Evolutionary conservation across 108 stramenopile species (phyloP).

Genomic region (Cylindrotheca closterium): DNA sequence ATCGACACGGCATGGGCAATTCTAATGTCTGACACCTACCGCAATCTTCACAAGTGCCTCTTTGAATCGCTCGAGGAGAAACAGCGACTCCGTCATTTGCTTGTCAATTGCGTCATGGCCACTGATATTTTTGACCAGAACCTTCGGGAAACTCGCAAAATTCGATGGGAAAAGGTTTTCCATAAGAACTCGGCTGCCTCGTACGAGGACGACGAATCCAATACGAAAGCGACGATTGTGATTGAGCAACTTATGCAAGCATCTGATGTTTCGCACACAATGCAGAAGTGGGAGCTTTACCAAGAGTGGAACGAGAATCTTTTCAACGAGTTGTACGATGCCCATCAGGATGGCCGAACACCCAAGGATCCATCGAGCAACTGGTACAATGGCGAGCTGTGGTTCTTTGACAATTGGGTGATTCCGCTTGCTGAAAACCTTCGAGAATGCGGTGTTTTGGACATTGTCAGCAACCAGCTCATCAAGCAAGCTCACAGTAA

Average conservation of each 20-base stretch:
- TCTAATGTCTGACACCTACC: background rate
- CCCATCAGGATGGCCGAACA: slow-evolving; percentile 21
- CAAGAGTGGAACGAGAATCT: slow-evolving; percentile 49
- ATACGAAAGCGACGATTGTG: slow-evolving; percentile 24
- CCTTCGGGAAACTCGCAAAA: slow-evolving; percentile 13
- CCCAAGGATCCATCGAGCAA: slow-evolving; percentile 18
- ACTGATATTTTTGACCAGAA: slow-evolving; percentile 39
- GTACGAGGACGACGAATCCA: background rate
- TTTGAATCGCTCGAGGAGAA: slow-evolving; percentile 20
- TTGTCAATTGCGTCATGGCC: slow-evolving; percentile 37
- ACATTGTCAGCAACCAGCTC: slow-evolving; percentile 25
- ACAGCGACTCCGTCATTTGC: slow-evolving; percentile 30
- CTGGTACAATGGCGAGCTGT: slow-evolving; percentile 51
- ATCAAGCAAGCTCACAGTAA: slow-evolving; percentile 12
- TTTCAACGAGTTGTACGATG: slow-evolving; percentile 39
- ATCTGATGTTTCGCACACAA: slow-evolving; percentile 55
- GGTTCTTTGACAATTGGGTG: slow-evolving; percentile 52
- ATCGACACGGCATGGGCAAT: slow-evolving; percentile 14
- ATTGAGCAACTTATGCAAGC: slow-evolving; percentile 56
- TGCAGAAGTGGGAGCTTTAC: slow-evolving; percentile 56
- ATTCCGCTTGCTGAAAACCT: slow-evolving; percentile 52
- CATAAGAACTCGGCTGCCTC: slow-evolving; percentile 5
- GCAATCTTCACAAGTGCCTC: slow-evolving; percentile 8
- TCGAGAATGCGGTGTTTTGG: slow-evolving; percentile 48
- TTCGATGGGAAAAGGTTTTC: slow-evolving; percentile 23